Base-by-base conservation (phyloP, 2,329 filamentous ascomycete genomes). In the Paraconiothyrium sp. region DNA sequence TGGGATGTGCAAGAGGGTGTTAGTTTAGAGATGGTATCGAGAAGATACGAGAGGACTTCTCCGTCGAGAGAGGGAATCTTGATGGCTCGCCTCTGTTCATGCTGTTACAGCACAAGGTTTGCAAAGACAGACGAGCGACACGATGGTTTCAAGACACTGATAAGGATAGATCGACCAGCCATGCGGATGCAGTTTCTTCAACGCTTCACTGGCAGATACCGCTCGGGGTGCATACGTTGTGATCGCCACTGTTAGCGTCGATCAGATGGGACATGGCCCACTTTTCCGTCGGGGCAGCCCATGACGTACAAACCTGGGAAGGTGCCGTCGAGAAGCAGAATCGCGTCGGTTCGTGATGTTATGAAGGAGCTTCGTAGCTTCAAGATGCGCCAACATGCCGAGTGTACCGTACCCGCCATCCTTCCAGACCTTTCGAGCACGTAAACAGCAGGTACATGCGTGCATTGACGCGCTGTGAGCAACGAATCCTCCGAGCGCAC, bases 401-500 rank as follows among this genome's bases (percentile, higher is more conserved):
- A 4, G 37, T 30, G 35, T 2, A 43, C 20, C 7, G 50, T 43
- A 30, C 22, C 35, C 22, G 22, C 20, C 16, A 30, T 41, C 35
- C 37, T 30, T 35, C 20, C 14, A 24, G 13, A 9, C 24, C 11
- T 32, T 39, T 3, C 10, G 11, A 11, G 39, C 8, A 54, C 37
- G 32, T 13, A 54, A 44, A 8, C 14, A 44, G 51, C 41, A 54
- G 24, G 50, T 41, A 54, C 51, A 32, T 44, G 35, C 51, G 51
- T 39, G 37, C 51, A 44, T 54, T 52, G 49, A 52, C 49, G 39
- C 51, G 13, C 2, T 52, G 13, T 22, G 6, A 30, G 49, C n/a
- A 39, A 35, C 16, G 39, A 34, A 44, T 37, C 37, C 50, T 54
- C 35, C 37, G 37, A 39, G 37, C 37, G 16, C 37, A 20, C 20